phyloP scores from a whole-genome alignment of 1,284 basidiomycete species.

The Marasmius oreades region DNA sequence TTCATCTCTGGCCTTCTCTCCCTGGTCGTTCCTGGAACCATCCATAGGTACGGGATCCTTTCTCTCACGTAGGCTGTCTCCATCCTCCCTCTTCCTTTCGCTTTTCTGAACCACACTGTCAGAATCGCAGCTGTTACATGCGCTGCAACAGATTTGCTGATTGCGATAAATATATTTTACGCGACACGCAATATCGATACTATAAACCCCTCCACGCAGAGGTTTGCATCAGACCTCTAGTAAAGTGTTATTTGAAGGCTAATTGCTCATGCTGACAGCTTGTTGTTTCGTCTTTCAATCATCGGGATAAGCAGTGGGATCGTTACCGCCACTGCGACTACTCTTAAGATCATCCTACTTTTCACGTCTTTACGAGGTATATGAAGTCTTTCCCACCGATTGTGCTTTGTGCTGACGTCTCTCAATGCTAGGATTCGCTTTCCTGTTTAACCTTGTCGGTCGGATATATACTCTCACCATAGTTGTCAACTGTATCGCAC shows the following conservation, averaged over 20 bases:
- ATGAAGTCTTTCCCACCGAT: not conserved
- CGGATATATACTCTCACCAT: conserved; percentile 12
- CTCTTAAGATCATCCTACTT: conserved; percentile 7
- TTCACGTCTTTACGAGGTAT: not conserved
- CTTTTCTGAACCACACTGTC: not conserved
- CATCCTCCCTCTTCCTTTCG: not conserved
- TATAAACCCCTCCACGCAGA: conserved; percentile 4
- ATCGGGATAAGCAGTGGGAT: conserved; percentile 7
- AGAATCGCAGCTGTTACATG: conserved; percentile 7
- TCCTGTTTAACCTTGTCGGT: conserved; percentile 8
- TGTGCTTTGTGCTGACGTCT: not conserved
- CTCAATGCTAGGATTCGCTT: conserved; percentile 2
- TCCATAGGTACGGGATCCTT: not conserved
- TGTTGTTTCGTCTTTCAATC: conserved; percentile 8
- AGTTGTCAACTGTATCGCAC: conserved; percentile 8
- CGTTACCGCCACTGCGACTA: conserved; percentile 3
- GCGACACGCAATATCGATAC: not conserved
- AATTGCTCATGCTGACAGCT: not conserved
- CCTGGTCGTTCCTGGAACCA: not conserved
- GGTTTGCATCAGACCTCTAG: not conserved
- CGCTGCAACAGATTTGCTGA: conserved; percentile 10
- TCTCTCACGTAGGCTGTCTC: not conserved
- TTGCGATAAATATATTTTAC: conserved; percentile 1
- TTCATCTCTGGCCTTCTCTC: not conserved
- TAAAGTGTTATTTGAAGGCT: not conserved